These are phyloP conservation scores for Trichoderma atrobrunneum DNA, from an alignment of 2,329 filamentous ascomycete species.

Conservation along the genomic window DNA sequence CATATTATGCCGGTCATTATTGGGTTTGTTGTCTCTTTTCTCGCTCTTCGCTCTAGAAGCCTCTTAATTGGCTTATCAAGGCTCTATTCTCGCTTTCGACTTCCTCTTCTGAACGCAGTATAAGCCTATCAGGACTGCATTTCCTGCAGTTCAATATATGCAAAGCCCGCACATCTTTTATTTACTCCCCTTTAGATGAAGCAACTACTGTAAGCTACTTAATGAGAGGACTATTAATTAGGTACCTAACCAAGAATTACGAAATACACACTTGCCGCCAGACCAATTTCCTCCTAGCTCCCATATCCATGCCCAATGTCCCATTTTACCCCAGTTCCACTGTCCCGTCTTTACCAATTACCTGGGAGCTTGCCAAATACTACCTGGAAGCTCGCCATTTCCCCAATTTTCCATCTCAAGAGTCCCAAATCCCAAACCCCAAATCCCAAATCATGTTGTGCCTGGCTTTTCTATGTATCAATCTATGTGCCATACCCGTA, in stretches of 20 bases:
- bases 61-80: not conserved
- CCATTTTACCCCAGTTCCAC: not conserved
- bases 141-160: not conserved
- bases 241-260: not conserved
- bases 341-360: not conserved
- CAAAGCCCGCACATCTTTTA: not conserved
- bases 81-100: not conserved
- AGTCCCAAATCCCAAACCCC: too few species aligned
- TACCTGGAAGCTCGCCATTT: not conserved
- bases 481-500: not conserved
- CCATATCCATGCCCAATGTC: not conserved
- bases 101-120: not conserved
- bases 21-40: not conserved
- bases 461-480: not conserved
- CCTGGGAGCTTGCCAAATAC: not conserved
- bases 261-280: not conserved
- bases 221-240: not conserved
- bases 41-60: not conserved
- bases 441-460: not conserved
- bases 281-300: not conserved
- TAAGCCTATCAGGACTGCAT: not conserved
- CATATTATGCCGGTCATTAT: not conserved
- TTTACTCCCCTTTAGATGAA: not conserved
- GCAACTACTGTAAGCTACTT: not conserved
- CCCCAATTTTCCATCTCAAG: not conserved